Base-by-base conservation (phyloP, 768 basidiomycete genomes). In the Leccinum truebloodii region DNA sequence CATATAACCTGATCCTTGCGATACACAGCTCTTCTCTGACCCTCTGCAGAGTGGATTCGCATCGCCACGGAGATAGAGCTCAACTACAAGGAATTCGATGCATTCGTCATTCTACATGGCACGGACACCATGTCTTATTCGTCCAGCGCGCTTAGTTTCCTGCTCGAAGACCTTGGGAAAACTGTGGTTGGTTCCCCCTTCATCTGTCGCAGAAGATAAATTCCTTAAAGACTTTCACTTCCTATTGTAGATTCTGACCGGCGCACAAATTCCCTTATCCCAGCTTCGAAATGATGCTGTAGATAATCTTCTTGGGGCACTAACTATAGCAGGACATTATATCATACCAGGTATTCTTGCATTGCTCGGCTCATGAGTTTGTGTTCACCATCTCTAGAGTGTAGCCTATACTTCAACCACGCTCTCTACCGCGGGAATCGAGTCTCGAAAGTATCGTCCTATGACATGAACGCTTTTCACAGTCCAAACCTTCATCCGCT, bases 71-170 rank as follows among this genome's bases (percentile, higher is more conserved):
- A 98, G 68, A 94, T 98, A 65, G 94, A 96, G 69, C 85, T 94
- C 55, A 97, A 97, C 71, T 97, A 97, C 69, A 72, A 81, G 34
- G 67, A 71, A 14, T 98, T 93, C 70, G 95, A 98, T 67, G 93
- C 92, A 0, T 97, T 98, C 69, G 86, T 98, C 20, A 78, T 97
- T 32, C 76, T 96, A 20, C 94, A 96, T 69, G 94, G 94, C 35
- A 94, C 92, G 10, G 95, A 96, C 69, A 94, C 92, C 1, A 94
- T 95, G 91, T 86, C 87, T 18, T 95, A 94, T 73, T 89, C 89
- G 8, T 86, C 94, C 8, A 94, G 92, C 53, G 93, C 94, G 3
- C 80, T 96, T 39, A 91, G 90, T 69, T 98, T 97, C 73, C 75
- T 98, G 57, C 81, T 98, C 7, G 94, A 97, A 75, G 94, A 97